Conservation (phyloP, 31 red algal genomes). For the Odonthalia washingtoniensis region DNA sequence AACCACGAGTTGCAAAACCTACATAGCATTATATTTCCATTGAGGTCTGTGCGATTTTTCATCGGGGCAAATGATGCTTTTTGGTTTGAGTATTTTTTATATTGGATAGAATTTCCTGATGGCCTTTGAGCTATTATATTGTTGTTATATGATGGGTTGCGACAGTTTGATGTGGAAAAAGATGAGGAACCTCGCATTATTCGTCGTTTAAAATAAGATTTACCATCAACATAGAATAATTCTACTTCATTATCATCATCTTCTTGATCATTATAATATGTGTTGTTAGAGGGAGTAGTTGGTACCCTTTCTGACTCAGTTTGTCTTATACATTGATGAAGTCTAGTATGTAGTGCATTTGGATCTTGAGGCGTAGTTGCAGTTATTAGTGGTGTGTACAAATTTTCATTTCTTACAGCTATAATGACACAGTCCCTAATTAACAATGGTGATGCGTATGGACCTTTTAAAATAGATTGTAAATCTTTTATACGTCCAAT, state of each 20-base stretch:
- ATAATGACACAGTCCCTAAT: background rate
- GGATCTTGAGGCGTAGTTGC: background rate
- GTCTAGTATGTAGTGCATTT: background rate
- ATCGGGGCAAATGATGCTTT: background rate
- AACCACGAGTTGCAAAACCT: too few relatives aligned
- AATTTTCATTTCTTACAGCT: background rate
- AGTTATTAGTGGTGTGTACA: background rate
- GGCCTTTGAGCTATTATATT: background rate
- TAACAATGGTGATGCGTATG: background rate
- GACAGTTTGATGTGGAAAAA: background rate
- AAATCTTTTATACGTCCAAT: background rate
- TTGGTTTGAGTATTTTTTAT: background rate
- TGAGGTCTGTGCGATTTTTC: background rate
- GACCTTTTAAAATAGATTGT: background rate
- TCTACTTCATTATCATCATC: too few relatives aligned
- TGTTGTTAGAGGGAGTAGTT: too few relatives aligned
- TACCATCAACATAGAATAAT: too few relatives aligned
- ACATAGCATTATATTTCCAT: background rate
- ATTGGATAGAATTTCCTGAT: background rate
- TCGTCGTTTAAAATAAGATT: background rate
- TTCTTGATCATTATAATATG: too few relatives aligned
- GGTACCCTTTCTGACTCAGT: too few relatives aligned
- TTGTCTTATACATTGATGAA: slow-evolving; percentile 1
- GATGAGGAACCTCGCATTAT: background rate
- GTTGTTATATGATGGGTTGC: background rate